phyloP scores from a whole-genome alignment of 352 stramenopile species.

The Detonula confervacea region DNA sequence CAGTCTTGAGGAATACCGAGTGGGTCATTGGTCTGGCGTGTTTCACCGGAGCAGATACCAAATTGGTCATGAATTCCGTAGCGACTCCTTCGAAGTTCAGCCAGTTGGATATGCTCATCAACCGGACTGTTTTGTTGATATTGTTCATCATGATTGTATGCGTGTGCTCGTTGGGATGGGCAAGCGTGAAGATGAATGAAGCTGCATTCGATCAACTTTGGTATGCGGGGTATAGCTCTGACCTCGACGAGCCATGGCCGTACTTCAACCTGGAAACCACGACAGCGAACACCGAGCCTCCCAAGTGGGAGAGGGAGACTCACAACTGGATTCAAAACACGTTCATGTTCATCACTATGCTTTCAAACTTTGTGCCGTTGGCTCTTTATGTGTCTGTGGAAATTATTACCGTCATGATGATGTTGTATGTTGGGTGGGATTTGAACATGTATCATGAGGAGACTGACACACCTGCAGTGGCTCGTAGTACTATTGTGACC shows the following conservation, averaged over 20 bases:
- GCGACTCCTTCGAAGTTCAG: constrained; percentile 90
- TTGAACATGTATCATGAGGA: constrained; percentile 93
- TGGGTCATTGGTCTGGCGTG: constrained; percentile 93
- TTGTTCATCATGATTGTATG: constrained; percentile 82
- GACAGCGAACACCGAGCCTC: constrained; percentile 33
- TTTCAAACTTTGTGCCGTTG: constrained; percentile 97
- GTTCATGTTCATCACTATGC: constrained; percentile 93
- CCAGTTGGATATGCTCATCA: constrained; percentile 83
- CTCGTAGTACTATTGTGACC: constrained; percentile 82
- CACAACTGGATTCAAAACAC: constrained; percentile 88
- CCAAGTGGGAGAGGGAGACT: constrained; percentile 56
- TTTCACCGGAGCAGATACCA: constrained; percentile 90
- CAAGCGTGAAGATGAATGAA: constrained; percentile 58
- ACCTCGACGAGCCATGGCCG: constrained; percentile 67
- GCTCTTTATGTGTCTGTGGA: constrained; percentile 97
- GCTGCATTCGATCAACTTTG: constrained; percentile 78
- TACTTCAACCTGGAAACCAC: constrained; percentile 66
- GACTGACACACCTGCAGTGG: constrained; percentile 88
- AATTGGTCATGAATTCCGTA: constrained; percentile 87
- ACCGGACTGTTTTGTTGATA: constrained; percentile 74
- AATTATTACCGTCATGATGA: constrained; percentile 94
- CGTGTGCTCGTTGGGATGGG: constrained; percentile 58
- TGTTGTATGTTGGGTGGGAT: constrained; percentile 92
- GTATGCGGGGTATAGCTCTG: constrained; percentile 69
- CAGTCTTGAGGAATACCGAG: constrained; percentile 92